Conservation (phyloP, 148 eudicot species). For the Silene latifolia region DNA sequence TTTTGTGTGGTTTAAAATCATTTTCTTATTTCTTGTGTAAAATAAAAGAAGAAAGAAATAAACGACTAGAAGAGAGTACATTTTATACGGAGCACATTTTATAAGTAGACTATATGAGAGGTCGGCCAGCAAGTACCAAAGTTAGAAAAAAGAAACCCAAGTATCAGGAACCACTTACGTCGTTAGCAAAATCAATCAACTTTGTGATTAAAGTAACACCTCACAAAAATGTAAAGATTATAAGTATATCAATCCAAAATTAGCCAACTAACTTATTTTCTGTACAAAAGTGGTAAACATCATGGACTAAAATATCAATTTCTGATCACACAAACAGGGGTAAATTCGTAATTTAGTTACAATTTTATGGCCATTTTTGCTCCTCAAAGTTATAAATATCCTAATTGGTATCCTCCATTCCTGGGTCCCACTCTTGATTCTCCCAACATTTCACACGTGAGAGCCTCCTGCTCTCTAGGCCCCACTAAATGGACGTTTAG, state of each 20-base stretch:
- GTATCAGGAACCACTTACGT: not conserved
- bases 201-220: not conserved
- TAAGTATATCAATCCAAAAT: not conserved
- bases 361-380: not conserved
- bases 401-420: not conserved
- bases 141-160: not conserved
- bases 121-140: not conserved
- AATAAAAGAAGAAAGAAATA: too few relatives aligned
- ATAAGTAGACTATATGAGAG: too few relatives aligned
- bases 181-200: not conserved
- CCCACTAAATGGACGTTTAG: not conserved
- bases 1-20: too few relatives aligned
- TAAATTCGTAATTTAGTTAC: not conserved
- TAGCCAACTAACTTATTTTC: not conserved
- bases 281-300: not conserved
- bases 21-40: too few relatives aligned
- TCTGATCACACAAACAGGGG: not conserved
- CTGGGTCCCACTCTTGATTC: constrained; percentile 12
- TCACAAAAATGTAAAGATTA: not conserved
- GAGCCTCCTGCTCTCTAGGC: not conserved
- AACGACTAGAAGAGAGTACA: too few relatives aligned
- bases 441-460: constrained; percentile 12
- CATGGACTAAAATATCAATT: not conserved
- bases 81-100: too few relatives aligned
- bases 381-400: not conserved